A percentile compares a stretch with the other conserved stretches of the same genome.
phyloP scores from a whole-genome alignment of 176 grass and related monocot species.

The Echinochloa phyllopogon region DNA sequence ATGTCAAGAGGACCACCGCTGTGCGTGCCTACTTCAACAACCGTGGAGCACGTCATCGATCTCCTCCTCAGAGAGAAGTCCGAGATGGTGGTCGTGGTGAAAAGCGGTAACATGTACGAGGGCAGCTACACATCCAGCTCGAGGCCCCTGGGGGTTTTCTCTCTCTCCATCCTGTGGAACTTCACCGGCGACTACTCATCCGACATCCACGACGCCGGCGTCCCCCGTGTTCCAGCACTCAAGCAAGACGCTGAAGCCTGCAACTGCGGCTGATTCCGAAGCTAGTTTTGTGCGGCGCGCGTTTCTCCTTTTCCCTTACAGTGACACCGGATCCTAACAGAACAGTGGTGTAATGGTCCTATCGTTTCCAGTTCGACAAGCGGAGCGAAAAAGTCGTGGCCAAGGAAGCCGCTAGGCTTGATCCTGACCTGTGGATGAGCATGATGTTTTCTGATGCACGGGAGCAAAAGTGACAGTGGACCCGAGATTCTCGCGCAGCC shows the following conservation, averaged over 20 bases:
- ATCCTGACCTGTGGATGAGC: constrained; percentile 18
- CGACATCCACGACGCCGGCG: neutral
- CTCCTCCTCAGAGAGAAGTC: constrained; percentile 68
- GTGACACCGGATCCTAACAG: neutral
- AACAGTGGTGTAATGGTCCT: neutral
- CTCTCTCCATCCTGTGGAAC: constrained; percentile 54
- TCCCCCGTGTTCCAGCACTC: neutral
- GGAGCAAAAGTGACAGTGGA: neutral
- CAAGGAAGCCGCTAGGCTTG: neutral
- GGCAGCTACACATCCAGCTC: constrained; percentile 68
- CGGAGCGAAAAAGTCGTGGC: neutral
- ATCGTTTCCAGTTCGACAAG: constrained; percentile 5
- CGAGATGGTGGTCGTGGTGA: constrained; percentile 73
- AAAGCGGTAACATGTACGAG: constrained; percentile 64
- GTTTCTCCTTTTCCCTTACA: neutral
- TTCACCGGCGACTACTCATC: constrained; percentile 20
- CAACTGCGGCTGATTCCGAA: neutral
- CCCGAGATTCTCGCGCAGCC: neutral
- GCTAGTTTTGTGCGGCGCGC: neutral
- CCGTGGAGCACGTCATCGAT: constrained; percentile 71
- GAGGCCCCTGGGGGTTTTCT: constrained; percentile 72
- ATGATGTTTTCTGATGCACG: constrained; percentile 33
- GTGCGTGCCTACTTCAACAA: constrained; percentile 68
- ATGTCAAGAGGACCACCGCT: constrained; percentile 66
- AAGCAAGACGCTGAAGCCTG: constrained; percentile 1